Percentiles rank a stretch among this genome's conserved stretches.
These are phyloP conservation scores for Penicillium angulare DNA, from an alignment of 495 filamentous ascomycete genomes.

Conservation along the genomic window DNA sequence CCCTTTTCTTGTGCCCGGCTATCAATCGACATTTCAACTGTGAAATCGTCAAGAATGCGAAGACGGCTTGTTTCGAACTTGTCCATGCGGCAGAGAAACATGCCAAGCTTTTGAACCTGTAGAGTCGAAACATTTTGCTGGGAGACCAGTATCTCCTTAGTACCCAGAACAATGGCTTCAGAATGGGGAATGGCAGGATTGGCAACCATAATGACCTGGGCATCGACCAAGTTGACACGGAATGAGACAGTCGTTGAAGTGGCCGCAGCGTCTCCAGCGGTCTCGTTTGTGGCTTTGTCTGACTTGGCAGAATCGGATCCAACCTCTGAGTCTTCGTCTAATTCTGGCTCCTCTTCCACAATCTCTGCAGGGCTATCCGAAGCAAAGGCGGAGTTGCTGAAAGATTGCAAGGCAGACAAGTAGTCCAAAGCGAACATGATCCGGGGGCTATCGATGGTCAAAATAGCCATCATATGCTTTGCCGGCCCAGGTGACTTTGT, in stretches of 20 bases:
- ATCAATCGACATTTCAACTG: conserved; percentile 84
- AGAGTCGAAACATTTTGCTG: conserved; percentile 92
- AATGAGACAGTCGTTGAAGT: conserved; percentile 75
- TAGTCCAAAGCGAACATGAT: conserved; percentile 96
- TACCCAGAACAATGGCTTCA: conserved; percentile 92
- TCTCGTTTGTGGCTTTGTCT: conserved; percentile 27
- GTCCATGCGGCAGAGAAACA: conserved; percentile 99
- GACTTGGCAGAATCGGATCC: conserved; percentile 48
- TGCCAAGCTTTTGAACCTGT: conserved; percentile 88
- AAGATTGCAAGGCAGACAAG: conserved; percentile 82
- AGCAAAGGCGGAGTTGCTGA: conserved; percentile 66
- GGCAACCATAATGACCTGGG: conserved; percentile 91
- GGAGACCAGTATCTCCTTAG: conserved; percentile 88
- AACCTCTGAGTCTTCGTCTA: conserved; percentile 58
- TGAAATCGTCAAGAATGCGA: conserved; percentile 94
- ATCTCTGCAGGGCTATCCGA: conserved; percentile 48
- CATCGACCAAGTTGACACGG: conserved; percentile 90
- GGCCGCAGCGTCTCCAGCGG: conserved; percentile 30
- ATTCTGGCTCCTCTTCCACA: conserved; percentile 57
- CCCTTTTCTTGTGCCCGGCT: conserved; percentile 65
- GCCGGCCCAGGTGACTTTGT: conserved; percentile 87
- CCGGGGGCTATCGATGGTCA: conserved; percentile 94
- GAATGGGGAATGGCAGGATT: conserved; percentile 87
- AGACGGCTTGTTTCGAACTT: conserved; percentile 83
- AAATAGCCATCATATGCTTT: conserved; percentile 79